These are phyloP conservation scores for Nemophila menziesii DNA, from an alignment of 257 asterid species.

Conservation along the genomic window DNA sequence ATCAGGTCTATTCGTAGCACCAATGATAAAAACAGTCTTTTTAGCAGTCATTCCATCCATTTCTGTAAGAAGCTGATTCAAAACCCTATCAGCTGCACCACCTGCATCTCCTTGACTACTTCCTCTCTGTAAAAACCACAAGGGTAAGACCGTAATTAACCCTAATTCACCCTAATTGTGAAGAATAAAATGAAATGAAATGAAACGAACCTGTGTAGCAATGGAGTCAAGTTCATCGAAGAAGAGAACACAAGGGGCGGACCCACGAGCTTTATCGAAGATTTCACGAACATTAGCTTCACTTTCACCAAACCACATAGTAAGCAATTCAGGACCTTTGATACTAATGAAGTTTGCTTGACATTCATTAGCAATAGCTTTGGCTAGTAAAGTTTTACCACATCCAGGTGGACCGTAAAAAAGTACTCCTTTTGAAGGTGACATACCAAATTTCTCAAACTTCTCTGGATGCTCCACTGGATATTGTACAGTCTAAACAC, in stretches of 20 bases:
- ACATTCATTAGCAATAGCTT: conserved; percentile 60
- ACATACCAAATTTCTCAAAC: conserved; percentile 58
- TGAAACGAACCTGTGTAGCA: conserved; percentile 46
- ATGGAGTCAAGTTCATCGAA: conserved; percentile 65
- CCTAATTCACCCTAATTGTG: no score
- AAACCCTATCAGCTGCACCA: conserved; percentile 55
- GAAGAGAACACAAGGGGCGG: conserved; percentile 71
- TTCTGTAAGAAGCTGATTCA: conserved; percentile 48
- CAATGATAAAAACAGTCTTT: conserved; percentile 54
- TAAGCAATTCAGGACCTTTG: conserved; percentile 56
- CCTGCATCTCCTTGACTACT: conserved; percentile 54
- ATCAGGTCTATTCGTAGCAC: conserved; percentile 61
- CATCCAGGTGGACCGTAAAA: conserved; percentile 67
- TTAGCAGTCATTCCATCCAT: conserved; percentile 63
- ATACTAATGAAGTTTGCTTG: conserved; percentile 56
- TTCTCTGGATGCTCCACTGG: conserved; percentile 68
- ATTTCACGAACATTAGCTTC: conserved; percentile 59
- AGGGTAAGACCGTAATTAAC: no score
- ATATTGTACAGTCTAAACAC: conserved; percentile 50
- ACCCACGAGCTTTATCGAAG: conserved; percentile 56
- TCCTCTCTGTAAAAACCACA: conserved; percentile 48
- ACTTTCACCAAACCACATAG: conserved; percentile 71
- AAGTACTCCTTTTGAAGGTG: conserved; percentile 58
- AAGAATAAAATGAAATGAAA: no score
- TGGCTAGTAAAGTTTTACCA: conserved; percentile 53